Evolutionary conservation across 768 basidiomycete genomes (phyloP).

Genomic region (Candolleomyces eurysporus): DNA sequence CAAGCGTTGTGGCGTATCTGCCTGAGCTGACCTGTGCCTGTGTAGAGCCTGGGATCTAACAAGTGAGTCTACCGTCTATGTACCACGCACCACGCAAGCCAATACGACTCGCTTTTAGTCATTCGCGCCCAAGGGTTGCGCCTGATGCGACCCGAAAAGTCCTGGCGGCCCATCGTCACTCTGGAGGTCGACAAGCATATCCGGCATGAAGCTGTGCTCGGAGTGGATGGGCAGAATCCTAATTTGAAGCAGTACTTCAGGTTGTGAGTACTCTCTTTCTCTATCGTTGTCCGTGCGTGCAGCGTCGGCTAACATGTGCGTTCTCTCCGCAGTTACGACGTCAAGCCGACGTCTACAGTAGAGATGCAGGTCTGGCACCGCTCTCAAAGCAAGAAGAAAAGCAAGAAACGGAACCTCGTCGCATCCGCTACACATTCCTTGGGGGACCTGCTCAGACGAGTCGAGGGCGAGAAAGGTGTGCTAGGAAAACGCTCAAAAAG

Average conservation of each 20-base stretch:
- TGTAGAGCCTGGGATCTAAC: not conserved
- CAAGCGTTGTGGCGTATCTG: too few relatives aligned
- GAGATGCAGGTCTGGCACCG: slow-evolving; percentile 58
- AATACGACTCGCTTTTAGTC: slow-evolving; percentile 24
- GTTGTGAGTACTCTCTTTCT: slow-evolving; percentile 40
- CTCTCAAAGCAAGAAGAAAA: slow-evolving; percentile 62
- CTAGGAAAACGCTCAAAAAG: not conserved
- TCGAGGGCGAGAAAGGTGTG: slow-evolving; percentile 31
- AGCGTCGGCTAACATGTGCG: not conserved
- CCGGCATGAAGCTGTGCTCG: slow-evolving; percentile 56
- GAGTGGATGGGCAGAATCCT: slow-evolving; percentile 68
- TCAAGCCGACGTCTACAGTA: slow-evolving; percentile 36
- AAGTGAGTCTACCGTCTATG: not conserved
- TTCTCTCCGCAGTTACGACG: slow-evolving; percentile 35
- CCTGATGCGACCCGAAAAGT: slow-evolving; percentile 55
- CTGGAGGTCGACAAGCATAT: slow-evolving; percentile 53
- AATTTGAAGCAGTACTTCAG: slow-evolving; percentile 54
- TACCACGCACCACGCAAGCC: not conserved
- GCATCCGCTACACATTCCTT: slow-evolving; percentile 51
- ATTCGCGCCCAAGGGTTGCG: slow-evolving; percentile 42
- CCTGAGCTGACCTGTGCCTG: not conserved
- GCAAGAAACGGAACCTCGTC: slow-evolving; percentile 53
- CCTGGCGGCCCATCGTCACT: slow-evolving; percentile 66
- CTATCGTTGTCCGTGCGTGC: not conserved
- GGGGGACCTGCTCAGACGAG: slow-evolving; percentile 50